Percentiles rank a stretch among this genome's conserved stretches.
Evolutionary conservation across 345 rosid species (phyloP).

Genomic region (Populus euphratica): DNA sequence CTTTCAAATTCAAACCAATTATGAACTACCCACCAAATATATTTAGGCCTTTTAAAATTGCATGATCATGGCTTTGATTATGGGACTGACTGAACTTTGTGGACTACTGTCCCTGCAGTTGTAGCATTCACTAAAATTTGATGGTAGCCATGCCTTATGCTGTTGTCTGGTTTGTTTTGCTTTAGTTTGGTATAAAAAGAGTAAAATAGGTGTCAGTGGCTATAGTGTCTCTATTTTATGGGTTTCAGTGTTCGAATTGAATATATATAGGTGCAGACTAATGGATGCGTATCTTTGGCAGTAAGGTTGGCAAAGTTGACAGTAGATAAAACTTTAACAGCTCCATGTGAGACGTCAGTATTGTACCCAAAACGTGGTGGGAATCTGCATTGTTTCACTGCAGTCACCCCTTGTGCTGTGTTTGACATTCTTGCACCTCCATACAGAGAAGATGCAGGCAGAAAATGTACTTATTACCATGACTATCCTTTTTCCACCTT

Average conservation of each 20-base stretch:
- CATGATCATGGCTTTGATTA: neutral
- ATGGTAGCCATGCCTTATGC: neutral
- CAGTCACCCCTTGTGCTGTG: slow-evolving; percentile 82
- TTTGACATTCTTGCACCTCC: slow-evolving; percentile 92
- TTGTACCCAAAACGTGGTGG: slow-evolving; percentile 81
- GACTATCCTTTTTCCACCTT: slow-evolving; percentile 68
- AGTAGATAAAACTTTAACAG: slow-evolving; percentile 59
- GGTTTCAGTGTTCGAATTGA: neutral
- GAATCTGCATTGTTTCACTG: slow-evolving; percentile 91
- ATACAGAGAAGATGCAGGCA: slow-evolving; percentile 66
- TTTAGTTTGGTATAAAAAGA: neutral
- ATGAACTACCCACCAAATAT: neutral
- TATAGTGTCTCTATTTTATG: neutral
- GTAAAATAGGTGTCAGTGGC: neutral
- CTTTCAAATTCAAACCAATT: neutral
- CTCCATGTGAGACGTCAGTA: slow-evolving; percentile 60
- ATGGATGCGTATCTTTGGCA: slow-evolving; percentile 32
- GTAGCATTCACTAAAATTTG: neutral
- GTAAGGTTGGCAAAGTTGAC: slow-evolving; percentile 67
- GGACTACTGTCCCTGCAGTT: neutral
- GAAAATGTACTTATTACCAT: slow-evolving; percentile 75
- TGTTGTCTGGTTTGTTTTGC: neutral
- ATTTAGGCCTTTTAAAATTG: neutral
- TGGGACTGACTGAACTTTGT: neutral
- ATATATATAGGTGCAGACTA: neutral